Evolutionary conservation across 2,329 filamentous ascomycete genomes (phyloP).

Genomic region (Colletotrichum eremochloae): DNA sequence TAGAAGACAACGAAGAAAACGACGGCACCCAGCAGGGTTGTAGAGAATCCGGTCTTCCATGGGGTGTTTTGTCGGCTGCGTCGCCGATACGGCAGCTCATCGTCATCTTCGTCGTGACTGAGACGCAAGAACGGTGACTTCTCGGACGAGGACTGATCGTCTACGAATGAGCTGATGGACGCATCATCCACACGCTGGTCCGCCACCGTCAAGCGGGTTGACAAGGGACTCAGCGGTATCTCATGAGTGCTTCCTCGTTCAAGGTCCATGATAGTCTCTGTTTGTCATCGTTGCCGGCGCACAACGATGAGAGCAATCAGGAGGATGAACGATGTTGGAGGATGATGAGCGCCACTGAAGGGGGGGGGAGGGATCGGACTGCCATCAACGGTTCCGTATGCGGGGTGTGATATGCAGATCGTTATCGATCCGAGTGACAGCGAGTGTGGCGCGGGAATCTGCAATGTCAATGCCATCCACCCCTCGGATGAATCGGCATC

Average conservation of each 20-base stretch:
- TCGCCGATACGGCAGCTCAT: neutral
- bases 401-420: neutral
- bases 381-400: neutral
- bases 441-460: neutral
- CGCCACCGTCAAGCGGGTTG: neutral
- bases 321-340: neutral
- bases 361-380: no score
- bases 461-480: neutral
- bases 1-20: conserved; percentile 24
- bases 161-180: neutral
- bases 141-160: conserved; percentile 12
- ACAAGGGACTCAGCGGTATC: neutral
- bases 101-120: neutral
- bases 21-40: neutral
- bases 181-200: neutral
- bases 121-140: conserved; percentile 32
- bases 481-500: neutral
- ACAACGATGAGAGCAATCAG: neutral
- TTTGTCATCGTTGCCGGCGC: neutral
- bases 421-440: neutral
- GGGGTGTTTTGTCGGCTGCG: neutral
- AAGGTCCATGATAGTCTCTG: conserved; percentile 18
- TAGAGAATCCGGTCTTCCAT: neutral
- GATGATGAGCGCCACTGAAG: neutral
- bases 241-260: conserved; percentile 22